Base-by-base conservation (phyloP, 306 rosid species). In the Prinsepia uniflora region DNA sequence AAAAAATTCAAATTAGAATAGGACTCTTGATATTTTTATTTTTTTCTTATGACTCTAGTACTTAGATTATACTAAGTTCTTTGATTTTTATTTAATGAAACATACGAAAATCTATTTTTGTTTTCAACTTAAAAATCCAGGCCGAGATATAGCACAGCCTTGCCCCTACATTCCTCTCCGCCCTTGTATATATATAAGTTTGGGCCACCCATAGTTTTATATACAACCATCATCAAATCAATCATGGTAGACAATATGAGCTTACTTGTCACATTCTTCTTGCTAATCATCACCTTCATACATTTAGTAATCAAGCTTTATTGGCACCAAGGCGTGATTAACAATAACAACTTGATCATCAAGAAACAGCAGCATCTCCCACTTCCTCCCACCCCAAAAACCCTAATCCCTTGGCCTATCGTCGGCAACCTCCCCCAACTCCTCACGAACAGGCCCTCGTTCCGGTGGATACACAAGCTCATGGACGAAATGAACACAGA, bases 401-500 rank as follows among this genome's bases (percentile, higher is more conserved):
- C 8, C 62, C 39, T 57, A 57, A 57, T 20, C 10, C 9, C 62
- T 22, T 57, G 62, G 62, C 62, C 62, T 10, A 57, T 57, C 34
- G 62, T 57, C 17, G 62, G 62, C 62, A 20, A 57, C 41, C 40
- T 57, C 40, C 62, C 62, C 3, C 8, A 57, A 24, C 9, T 57
- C 8, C 39, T 57, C 17, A 11, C 17, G 10, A 57, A 57, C 62
- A 57, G 20, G 40, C 62, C 62, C 62, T 10, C 41, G 2, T 52
- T 17, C 11, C 34, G 47, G 47, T 83, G 85, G 87, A 80, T 83
- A 12, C 84, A 75, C 52, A 47, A 71, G 6, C 10, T 78, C 0
- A 73, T 85, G 87, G 70, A 75, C 17, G 64, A 72, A 34, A 3
- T 77, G 46, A 43, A 80, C 71, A 72, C 86, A 0, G 80, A 80